These are phyloP conservation scores for Omphalea diandra DNA, from an alignment of 441 rosid genomes.

Conservation along the genomic window DNA sequence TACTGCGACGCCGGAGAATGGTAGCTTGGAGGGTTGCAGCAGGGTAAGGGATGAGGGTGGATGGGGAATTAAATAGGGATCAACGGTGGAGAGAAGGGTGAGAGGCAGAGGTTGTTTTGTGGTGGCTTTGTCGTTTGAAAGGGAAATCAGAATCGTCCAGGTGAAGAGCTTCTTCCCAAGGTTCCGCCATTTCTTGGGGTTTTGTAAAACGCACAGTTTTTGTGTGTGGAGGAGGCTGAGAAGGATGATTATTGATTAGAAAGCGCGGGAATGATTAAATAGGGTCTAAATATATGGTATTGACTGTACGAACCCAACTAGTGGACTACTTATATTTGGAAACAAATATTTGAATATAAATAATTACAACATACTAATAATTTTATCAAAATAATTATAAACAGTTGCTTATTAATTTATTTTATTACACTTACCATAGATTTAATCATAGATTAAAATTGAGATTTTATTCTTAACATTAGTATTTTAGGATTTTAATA, in stretches of 20 bases:
- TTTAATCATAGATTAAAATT: too few species aligned
- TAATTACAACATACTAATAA: too few species aligned
- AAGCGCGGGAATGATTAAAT: constrained; percentile 15
- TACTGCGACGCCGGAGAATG: constrained; percentile 56
- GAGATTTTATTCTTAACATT: too few species aligned
- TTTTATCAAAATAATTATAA: too few species aligned
- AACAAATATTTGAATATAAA: too few species aligned
- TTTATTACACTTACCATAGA: too few species aligned
- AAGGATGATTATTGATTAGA: background rate
- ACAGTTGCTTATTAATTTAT: too few species aligned
- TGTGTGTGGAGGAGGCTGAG: background rate
- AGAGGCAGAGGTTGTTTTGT: constrained; percentile 4
- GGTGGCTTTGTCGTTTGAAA: constrained; percentile 49
- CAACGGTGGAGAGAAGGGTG: constrained; percentile 36
- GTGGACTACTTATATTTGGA: too few species aligned
- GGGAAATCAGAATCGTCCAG: constrained; percentile 63
- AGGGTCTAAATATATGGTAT: too few species aligned
- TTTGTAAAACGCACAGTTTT: background rate
- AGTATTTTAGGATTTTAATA: too few species aligned
- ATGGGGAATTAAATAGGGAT: constrained; percentile 16
- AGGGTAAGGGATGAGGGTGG: constrained; percentile 64
- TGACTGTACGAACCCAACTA: too few species aligned
- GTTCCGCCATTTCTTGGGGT: constrained; percentile 8
- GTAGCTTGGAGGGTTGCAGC: constrained; percentile 64
- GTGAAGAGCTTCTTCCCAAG: constrained; percentile 76